Base-by-base conservation (phyloP, 2,329 filamentous ascomycete species). In the Diaporthe amygdali region DNA sequence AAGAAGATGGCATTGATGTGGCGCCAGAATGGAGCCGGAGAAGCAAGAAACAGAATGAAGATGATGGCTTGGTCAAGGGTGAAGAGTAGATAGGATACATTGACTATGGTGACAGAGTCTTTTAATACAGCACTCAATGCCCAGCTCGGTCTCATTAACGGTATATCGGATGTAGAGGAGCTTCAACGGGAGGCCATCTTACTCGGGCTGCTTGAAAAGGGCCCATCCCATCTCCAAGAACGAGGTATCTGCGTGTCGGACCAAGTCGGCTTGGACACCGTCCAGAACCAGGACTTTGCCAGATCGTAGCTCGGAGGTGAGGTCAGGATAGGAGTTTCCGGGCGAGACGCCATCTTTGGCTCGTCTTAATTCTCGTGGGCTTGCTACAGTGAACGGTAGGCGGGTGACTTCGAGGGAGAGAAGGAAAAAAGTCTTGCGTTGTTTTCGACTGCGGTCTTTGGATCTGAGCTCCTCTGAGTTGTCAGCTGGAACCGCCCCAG, bases 1-100 rank as follows among this genome's bases (percentile, higher is more conserved):
- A 92, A 75, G 89, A 91, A 32, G 86, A 86, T 7, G 90, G 88
- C 0, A 85, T 85, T 68, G 90, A 92, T 78, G 88, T 88, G 77
- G 85, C 90, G 44, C 89, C 90, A 0, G 85, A 84, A 66, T 92
- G 90, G 90, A 86, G 84, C 66, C 82, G 83, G 79, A 84, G 82
- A 79, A 86, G 84, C 34, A 91, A 90, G 81, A 82, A 81, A 66
- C 82, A 88, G 77, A 92, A 92, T 77, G 80, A 66, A 10, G 83
- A 85, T 73, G 81, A 82, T 22, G 89, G 88, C 0, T 76, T 87
- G 72, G 89, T 91, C 10, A 52, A 54, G 63, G 63, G 14, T 2
- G 63, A 66, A 34, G 46, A 66, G 30, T 52, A 51, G 44, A 46
- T 9, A 27, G n/a, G n/a, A n/a, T n/a, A n/a, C n/a, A n/a, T n/a